Base-by-base conservation (phyloP, 805 yeast species). In the Maudiozyma turicensis region DNA sequence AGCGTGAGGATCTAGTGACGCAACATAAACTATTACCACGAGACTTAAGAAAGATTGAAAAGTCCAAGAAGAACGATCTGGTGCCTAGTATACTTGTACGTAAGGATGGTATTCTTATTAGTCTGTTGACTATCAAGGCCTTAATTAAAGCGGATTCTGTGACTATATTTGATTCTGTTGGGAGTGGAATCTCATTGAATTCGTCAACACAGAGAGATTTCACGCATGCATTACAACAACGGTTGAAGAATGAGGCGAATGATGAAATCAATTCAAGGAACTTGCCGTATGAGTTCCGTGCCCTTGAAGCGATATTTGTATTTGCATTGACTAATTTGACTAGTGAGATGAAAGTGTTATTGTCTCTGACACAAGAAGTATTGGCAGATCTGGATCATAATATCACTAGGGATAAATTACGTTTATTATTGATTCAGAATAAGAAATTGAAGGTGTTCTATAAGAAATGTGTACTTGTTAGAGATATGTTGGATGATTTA, bases 251-350 rank as follows among this genome's bases (percentile, higher is more conserved):
- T 34, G 54, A 54, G 38, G 58, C 59, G n/a, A 49, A 52, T 14
- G 51, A 54, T 13, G 55, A 56, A 13, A 45, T 52, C 6, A 56
- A 50, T 20, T 55, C 50, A 34, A 63, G 62, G 47, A 57, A 75
- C 5, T 69, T 88, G 15, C 91, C 96, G 0, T 93, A 89, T 65
- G 99, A 93, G 61, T 82, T 90, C 60, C 72, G 95, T 44, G 99
- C 97, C 0, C 63, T 93, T 39, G 99, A 93, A 60, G 81, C 95
- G 0, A 84, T 93, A 8, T 76, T 93, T 53, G 80, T 87, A 32
- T 82, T 86, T 47, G 95, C 87, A 2, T 75, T 88, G 38, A 75
- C 85, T 1, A 85, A 88, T 52, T 69, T 93, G 45, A 82, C 83
- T 44, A 82, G 90, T 1, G 99, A 93, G 61, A 81, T 90, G 85